Evolutionary conservation across 1,284 basidiomycete genomes (phyloP).

Genomic region (Boletus sp.): DNA sequence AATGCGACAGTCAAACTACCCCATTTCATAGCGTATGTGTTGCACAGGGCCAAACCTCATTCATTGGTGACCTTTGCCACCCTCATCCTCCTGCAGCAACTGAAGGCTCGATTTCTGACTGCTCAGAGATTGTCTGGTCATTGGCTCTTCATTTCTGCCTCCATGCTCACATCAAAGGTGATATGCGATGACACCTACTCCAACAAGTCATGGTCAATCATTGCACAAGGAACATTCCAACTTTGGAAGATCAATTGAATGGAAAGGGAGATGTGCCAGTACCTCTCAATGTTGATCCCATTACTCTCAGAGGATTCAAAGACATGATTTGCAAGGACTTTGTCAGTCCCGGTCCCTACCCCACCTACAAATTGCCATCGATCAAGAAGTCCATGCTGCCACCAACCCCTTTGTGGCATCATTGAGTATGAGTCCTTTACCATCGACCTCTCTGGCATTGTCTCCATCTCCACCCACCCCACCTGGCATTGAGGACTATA

Average conservation of each 20-base stretch:
- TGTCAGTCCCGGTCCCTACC: constrained; percentile 51
- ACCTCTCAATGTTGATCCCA: constrained; percentile 78
- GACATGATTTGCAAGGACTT: constrained; percentile 63
- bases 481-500: constrained; percentile 44
- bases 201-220: constrained; percentile 95
- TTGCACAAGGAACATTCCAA: constrained; percentile 89
- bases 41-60: constrained; percentile 86
- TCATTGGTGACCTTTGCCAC: constrained; percentile 82
- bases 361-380: constrained; percentile 56
- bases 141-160: constrained; percentile 87
- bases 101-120: constrained; percentile 90
- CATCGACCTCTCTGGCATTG: constrained; percentile 53
- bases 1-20: constrained; percentile 64
- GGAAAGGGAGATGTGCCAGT: constrained; percentile 93
- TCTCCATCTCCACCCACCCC: constrained; percentile 56
- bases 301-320: constrained; percentile 66
- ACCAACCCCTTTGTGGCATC: constrained; percentile 52
- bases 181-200: constrained; percentile 97
- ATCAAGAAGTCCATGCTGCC: constrained; percentile 52
- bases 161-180: constrained; percentile 91
- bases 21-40: constrained; percentile 84
- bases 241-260: constrained; percentile 94
- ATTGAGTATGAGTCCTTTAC: constrained; percentile 47
- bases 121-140: constrained; percentile 92
- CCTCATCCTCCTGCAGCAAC: constrained; percentile 78